Base-by-base conservation (phyloP, 306 rosid species). In the Medicago lupulina region DNA sequence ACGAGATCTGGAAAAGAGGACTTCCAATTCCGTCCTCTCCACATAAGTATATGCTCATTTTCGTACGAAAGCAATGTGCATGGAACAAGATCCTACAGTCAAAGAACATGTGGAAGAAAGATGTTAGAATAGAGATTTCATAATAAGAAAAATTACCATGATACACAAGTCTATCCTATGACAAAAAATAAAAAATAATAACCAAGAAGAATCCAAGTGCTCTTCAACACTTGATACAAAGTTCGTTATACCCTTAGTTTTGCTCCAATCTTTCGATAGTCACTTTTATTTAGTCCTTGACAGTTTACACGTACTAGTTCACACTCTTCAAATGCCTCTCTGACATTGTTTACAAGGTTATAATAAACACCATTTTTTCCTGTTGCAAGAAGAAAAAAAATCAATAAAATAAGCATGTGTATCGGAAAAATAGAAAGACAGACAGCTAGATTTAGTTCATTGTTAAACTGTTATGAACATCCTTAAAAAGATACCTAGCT, bases 301-400 rank as follows among this genome's bases (percentile, higher is more conserved):
- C 99, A 95, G 87, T 89, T 87, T 70, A 95, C 87, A 16, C 91
- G 89, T n/a, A 87, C 97, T 39, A 95, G 85, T 76, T 92, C 97
- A 82, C 99, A 95, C 83, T 87, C 97, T 82, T 88, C 97, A 80
- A 92, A 90, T 64, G 99, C 97, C 84, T 95, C 99, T 82, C 83
- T 84, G 51, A 92, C 93, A 81, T 86, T 76, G 39, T 77, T 79
- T 71, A 76, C 92, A 12, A 95, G 89, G 77, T 84, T 75, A 80
- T 34, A 71, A 86, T 95, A 95, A 23, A 92, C 96, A 40, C 97
- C 97, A 86, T 95, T 95, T 88, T 95, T 95, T 46, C 88, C 99
- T 95, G 93, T 60, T n/a, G 34, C 41, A 70, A 66, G 70, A 74
- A 28, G 31, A 3, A 7, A 60, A 69, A 73, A 43, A 47, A 19